phyloP scores from a whole-genome alignment of 2,329 filamentous ascomycete species.

The Calonectria henricotiae region DNA sequence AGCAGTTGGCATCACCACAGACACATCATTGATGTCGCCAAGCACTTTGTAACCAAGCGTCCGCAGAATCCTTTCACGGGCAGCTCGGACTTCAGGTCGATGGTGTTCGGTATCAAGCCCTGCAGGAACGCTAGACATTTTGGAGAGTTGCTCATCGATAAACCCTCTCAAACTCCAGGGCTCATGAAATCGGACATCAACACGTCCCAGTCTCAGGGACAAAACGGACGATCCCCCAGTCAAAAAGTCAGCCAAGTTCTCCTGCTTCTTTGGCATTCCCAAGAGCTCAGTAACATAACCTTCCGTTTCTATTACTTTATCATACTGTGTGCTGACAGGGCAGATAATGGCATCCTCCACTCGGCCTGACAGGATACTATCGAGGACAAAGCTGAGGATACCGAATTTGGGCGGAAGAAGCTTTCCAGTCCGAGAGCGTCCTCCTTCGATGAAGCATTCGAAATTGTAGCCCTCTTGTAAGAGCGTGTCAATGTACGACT shows the following conservation, averaged over 20 bases:
- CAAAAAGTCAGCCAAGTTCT: slow-evolving; percentile 93
- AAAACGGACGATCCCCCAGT: slow-evolving; percentile 87
- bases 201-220: slow-evolving; percentile 88
- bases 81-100: slow-evolving; percentile 66
- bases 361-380: slow-evolving; percentile 89
- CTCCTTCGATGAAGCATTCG: slow-evolving; percentile 98
- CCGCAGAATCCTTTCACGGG: slow-evolving; percentile 82
- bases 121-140: slow-evolving; percentile 63
- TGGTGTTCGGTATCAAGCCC: slow-evolving; percentile 65
- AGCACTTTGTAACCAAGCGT: slow-evolving; percentile 94
- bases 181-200: slow-evolving; percentile 96
- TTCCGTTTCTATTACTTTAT: slow-evolving; percentile 98
- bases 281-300: slow-evolving; percentile 96
- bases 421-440: slow-evolving; percentile 93
- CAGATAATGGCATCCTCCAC: slow-evolving; percentile 95
- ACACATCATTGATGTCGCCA: slow-evolving; percentile 94
- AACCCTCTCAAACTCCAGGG: slow-evolving; percentile 93
- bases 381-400: slow-evolving; percentile 91
- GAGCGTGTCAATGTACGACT: slow-evolving; percentile 94
- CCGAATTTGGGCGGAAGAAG: slow-evolving; percentile 95
- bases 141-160: slow-evolving; percentile 81
- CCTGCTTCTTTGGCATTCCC: slow-evolving; percentile 94
- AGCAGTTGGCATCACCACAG: slow-evolving; percentile 98
- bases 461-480: slow-evolving; percentile 94
- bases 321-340: slow-evolving; percentile 97